Base-by-base conservation (phyloP, 1,284 basidiomycete species). In the Anthracocystis setariae region DNA sequence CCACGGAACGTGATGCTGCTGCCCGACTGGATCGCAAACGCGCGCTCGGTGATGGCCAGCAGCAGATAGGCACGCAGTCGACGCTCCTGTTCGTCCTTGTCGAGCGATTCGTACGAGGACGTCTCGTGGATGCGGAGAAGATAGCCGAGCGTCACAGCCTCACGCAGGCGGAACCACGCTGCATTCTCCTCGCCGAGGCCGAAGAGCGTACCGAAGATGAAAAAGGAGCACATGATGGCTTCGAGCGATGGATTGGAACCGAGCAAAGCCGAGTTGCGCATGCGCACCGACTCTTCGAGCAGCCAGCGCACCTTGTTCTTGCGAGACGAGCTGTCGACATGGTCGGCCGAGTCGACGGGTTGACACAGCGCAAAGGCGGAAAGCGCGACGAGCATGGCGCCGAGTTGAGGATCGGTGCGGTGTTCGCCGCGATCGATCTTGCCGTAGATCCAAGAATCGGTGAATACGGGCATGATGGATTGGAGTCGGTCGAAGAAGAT, bases 391-490 rank as follows among this genome's bases (percentile, higher is more conserved):
- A 82, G 69, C 78, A 82, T 78, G 8, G 77, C 61, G 13, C 74
- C 72, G 33, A 82, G 69, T 37, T 78, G 73, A 12, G 74, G 69
- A n/a, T 78, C 73, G 4, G 56, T 67, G 24, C 72, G 68, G 27
- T 82, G 78, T 57, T 80, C 66, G 33, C 73, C 73, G 5, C 61
- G 46, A 46, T 79, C 78, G 33, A 82, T 64, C 45, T 73, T 64
- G 42, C 59, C 53, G 54, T 75, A 76, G 39, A 82, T 62, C 72
- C 75, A 80, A 9, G 66, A 52, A 20, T 75, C 71, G 2, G 76
- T 74, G 43, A 82, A 81, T 42, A 82, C 78, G 37, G 79, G 80
- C 78, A 81, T 80, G 57, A 81, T 75, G 25, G 73, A 74, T 43
- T 79, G 75, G 9, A 81, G 61, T 13, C 76, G 66, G n/a, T 80